Conservation (phyloP, 2,329 filamentous ascomycete genomes). For the Lasiodiplodia gonubiensis region DNA sequence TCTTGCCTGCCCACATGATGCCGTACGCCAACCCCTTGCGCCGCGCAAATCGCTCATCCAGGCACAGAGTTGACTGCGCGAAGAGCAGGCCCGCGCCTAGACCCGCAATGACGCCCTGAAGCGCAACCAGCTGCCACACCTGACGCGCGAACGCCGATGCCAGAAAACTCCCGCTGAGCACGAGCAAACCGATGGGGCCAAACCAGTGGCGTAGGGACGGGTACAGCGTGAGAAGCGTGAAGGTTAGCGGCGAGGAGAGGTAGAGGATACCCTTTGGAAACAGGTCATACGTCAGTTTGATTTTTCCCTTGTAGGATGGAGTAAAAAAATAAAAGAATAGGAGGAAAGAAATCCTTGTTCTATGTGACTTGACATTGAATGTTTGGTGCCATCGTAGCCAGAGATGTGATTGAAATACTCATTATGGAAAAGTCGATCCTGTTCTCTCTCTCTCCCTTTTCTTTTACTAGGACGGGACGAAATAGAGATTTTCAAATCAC, state of each 20-base stretch:
- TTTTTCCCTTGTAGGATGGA: neutral
- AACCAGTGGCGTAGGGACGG: conserved; percentile 45
- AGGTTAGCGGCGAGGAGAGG: conserved; percentile 50
- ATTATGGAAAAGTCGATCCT: neutral
- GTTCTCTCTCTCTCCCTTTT: neutral
- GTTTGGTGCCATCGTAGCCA: neutral
- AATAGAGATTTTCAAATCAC: neutral
- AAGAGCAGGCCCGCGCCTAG: conserved; percentile 58
- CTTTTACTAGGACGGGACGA: neutral
- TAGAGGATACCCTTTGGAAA: conserved; percentile 52
- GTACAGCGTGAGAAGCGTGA: conserved; percentile 46
- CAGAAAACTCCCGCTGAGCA: conserved; percentile 45
- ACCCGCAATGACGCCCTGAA: conserved; percentile 50
- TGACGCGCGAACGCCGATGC: conserved; percentile 44
- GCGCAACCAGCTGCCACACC: conserved; percentile 45
- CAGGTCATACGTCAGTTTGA: neutral
- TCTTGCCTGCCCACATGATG: conserved; percentile 45
- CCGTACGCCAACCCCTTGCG: conserved; percentile 60
- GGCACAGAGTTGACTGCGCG: conserved; percentile 55
- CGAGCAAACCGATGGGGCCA: conserved; percentile 45
- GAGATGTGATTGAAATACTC: neutral
- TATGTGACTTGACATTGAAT: neutral
- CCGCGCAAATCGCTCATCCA: conserved; percentile 62
- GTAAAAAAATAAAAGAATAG: neutral
- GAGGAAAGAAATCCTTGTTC: neutral